A percentile compares a stretch with the other conserved stretches of the same genome.
phyloP scores from a whole-genome alignment of 257 asterid species.

The Solanum pinnatisectum region DNA sequence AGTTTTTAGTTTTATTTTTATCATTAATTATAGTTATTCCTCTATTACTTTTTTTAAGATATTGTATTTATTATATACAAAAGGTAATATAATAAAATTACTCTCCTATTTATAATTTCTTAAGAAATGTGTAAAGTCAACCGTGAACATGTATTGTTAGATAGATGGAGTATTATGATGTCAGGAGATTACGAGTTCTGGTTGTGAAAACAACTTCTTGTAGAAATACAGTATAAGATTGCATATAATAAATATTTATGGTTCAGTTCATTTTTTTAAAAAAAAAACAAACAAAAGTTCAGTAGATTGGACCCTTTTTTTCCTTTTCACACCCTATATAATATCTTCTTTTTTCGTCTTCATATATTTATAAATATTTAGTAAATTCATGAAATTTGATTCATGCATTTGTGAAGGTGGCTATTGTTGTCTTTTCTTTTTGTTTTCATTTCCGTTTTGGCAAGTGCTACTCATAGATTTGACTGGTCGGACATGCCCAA shows the following conservation, averaged over 20 bases:
- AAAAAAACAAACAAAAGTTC: too few species aligned
- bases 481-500: neutral
- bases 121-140: too few species aligned
- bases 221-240: rapidly evolving
- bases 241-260: too few species aligned
- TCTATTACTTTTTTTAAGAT: too few species aligned
- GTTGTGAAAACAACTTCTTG: rapidly evolving
- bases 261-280: rapidly evolving
- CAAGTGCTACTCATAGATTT: neutral
- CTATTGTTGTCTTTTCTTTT: neutral
- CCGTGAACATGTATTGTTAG: rapidly evolving
- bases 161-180: too few species aligned
- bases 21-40: too few species aligned
- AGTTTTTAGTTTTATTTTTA: too few species aligned
- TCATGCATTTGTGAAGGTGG: neutral
- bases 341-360: neutral
- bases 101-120: too few species aligned
- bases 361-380: neutral
- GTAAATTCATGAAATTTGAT: neutral
- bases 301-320: neutral
- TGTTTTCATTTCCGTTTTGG: neutral
- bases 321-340: neutral
- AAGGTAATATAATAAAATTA: too few species aligned
- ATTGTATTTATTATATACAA: too few species aligned
- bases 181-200: too few species aligned